phyloP scores from a whole-genome alignment of 2,329 filamentous ascomycete genomes.

The Arthroderma uncinatum region DNA sequence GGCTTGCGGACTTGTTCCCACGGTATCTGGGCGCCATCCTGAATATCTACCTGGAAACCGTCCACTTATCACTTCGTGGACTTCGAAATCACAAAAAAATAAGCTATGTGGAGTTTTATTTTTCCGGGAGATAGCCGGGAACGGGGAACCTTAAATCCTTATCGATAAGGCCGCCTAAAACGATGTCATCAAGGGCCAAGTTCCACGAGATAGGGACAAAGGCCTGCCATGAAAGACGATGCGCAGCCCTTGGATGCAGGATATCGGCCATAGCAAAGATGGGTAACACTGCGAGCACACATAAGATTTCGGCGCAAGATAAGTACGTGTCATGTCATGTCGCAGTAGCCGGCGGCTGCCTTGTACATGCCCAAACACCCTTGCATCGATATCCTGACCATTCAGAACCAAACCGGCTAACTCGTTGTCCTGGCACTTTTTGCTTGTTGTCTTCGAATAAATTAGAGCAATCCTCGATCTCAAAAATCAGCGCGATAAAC shows the following conservation, averaged over 20 bases:
- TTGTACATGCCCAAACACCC: not conserved
- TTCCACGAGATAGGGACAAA: not conserved
- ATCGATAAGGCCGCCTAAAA: constrained; percentile 3
- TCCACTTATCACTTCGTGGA: not conserved
- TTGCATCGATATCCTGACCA: not conserved
- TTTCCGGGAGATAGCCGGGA: not conserved
- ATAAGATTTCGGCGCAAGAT: constrained; percentile 68
- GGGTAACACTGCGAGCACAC: constrained; percentile 53
- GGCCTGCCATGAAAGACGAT: not conserved
- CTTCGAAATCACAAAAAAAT: not conserved
- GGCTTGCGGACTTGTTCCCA: constrained; percentile 33
- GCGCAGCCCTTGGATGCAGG: not conserved
- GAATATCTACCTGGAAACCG: not conserved
- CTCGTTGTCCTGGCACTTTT: not conserved
- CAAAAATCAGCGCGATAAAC: constrained; percentile 93
- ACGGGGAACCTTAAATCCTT: not conserved
- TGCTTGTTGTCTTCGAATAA: constrained; percentile 2
- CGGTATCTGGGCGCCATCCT: constrained; percentile 32
- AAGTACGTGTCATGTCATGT: constrained; percentile 51
- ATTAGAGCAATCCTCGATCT: constrained; percentile 87
- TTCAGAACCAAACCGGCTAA: not conserved
- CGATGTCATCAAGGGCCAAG: not conserved
- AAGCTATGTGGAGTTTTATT: not conserved
- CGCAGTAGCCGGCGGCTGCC: not conserved
- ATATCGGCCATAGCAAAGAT: constrained; percentile 30